These are phyloP conservation scores for Colletotrichum echinochloae DNA, from an alignment of 2,329 filamentous ascomycete species.

Conservation along the genomic window DNA sequence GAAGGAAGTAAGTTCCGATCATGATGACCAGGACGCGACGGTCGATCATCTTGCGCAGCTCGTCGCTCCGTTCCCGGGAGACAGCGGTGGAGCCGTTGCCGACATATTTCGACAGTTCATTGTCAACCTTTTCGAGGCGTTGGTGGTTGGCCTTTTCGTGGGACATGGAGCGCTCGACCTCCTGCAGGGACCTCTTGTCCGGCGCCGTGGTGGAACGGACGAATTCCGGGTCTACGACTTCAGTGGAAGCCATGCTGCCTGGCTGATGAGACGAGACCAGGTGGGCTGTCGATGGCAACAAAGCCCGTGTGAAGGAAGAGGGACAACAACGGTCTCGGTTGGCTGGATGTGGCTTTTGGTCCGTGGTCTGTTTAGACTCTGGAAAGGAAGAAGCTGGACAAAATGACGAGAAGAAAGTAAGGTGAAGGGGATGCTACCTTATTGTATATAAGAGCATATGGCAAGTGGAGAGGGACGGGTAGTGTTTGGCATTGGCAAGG, in stretches of 20 bases:
- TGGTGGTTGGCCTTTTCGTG: slow-evolving; percentile 38
- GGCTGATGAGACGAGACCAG: slow-evolving; percentile 43
- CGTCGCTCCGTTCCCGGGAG: slow-evolving; percentile 67
- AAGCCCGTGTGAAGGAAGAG: neutral
- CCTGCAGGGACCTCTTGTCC: slow-evolving; percentile 45
- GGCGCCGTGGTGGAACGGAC: slow-evolving; percentile 43
- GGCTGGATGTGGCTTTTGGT: neutral
- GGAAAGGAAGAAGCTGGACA: slow-evolving; percentile 15
- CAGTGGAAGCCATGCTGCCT: slow-evolving; percentile 34
- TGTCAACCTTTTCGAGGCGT: slow-evolving; percentile 62
- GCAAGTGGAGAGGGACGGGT: slow-evolving; percentile 4
- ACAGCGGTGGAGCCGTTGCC: slow-evolving; percentile 67
- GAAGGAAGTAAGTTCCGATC: slow-evolving; percentile 80
- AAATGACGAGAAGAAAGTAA: neutral
- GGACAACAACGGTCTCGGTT: neutral
- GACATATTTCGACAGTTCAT: slow-evolving; percentile 78
- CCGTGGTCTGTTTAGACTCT: slow-evolving; percentile 7
- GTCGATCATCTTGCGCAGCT: slow-evolving; percentile 75
- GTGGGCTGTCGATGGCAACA: neutral
- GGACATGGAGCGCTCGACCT: slow-evolving; percentile 45
- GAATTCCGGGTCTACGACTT: slow-evolving; percentile 46
- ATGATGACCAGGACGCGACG: slow-evolving; percentile 76
- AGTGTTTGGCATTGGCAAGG: neutral
- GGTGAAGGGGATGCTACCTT: neutral
- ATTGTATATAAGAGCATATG: slow-evolving; percentile 27